phyloP scores from a whole-genome alignment of 345 rosid genomes.

The Streptanthus diversifolius region DNA sequence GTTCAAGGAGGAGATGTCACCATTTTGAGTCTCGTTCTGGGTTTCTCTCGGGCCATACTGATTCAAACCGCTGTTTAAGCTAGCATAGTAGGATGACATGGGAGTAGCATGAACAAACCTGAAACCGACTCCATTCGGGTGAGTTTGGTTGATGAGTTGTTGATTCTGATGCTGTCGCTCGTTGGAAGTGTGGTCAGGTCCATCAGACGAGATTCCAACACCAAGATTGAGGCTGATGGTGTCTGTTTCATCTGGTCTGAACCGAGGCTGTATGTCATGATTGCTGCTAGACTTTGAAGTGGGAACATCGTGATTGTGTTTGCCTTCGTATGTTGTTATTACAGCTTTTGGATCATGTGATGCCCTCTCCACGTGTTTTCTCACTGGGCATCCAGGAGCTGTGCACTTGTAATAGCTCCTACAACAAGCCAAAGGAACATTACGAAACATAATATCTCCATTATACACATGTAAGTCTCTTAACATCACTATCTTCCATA shows the following conservation, averaged over 20 bases:
- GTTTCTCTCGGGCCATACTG: conserved; percentile 56
- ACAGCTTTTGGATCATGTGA: conserved; percentile 98
- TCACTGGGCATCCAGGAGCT: conserved; percentile 82
- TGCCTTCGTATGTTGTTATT: conserved; percentile 97
- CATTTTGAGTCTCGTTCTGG: conserved; percentile 41
- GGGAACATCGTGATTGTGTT: conserved; percentile 95
- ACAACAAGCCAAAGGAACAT: conserved; percentile 27
- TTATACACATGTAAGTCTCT: neutral
- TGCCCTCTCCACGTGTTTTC: conserved; percentile 99
- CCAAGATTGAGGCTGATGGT: conserved; percentile 93
- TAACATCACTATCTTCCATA: conserved; percentile 1
- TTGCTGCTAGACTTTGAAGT: conserved; percentile 61
- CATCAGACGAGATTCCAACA: conserved; percentile 65
- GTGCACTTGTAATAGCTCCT: conserved; percentile 99
- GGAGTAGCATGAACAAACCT: conserved; percentile 51
- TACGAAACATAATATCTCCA: neutral
- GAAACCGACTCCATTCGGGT: conserved; percentile 44
- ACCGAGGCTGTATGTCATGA: conserved; percentile 54
- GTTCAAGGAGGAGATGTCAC: conserved; percentile 48
- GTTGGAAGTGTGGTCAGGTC: conserved; percentile 42
- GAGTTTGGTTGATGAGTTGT: conserved; percentile 43
- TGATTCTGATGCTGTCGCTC: conserved; percentile 49
- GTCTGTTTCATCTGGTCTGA: conserved; percentile 50
- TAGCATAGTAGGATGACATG: conserved; percentile 49
- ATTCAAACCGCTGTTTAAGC: conserved; percentile 49